Evolutionary conservation across 2,329 filamentous ascomycete species (phyloP).

Genomic region (Paramyrothecium sp.): DNA sequence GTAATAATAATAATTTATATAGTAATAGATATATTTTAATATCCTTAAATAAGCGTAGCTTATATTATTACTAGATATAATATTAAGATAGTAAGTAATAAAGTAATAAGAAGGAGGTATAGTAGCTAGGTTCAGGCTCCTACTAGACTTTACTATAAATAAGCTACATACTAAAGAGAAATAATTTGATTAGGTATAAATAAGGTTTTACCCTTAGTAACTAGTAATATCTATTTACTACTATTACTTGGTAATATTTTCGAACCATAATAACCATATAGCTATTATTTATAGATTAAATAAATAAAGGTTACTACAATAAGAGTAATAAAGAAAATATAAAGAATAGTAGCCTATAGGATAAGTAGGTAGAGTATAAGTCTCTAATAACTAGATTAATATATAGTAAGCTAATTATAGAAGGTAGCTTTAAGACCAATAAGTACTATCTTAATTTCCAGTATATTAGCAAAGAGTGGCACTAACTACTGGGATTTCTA

Average conservation of each 20-base stretch:
- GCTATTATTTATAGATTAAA: background rate
- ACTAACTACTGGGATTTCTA: no score
- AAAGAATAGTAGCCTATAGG: background rate
- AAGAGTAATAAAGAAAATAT: slow-evolving; percentile 1
- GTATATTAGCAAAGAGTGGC: no score
- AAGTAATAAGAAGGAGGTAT: no score
- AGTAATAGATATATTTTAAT: no score
- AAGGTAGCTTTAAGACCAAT: background rate
- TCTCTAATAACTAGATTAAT: slow-evolving; percentile 1
- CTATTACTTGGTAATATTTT: background rate
- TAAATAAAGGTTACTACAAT: background rate
- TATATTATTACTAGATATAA: no score
- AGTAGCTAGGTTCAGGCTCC: no score
- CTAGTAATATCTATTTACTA: slow-evolving; percentile 1
- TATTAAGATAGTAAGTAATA: no score
- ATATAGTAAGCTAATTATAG: slow-evolving; percentile 2
- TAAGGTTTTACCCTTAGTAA: slow-evolving; percentile 3
- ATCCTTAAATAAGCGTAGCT: no score
- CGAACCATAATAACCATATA: no score
- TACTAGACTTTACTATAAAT: no score
- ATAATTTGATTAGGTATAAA: slow-evolving; percentile 1
- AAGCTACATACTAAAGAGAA: slow-evolving; percentile 2
- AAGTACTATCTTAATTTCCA: no score
- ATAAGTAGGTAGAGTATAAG: slow-evolving; percentile 1
- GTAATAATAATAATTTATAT: no score